Base-by-base conservation (phyloP, 2,329 filamentous ascomycete genomes). In the Venturia effusa region DNA sequence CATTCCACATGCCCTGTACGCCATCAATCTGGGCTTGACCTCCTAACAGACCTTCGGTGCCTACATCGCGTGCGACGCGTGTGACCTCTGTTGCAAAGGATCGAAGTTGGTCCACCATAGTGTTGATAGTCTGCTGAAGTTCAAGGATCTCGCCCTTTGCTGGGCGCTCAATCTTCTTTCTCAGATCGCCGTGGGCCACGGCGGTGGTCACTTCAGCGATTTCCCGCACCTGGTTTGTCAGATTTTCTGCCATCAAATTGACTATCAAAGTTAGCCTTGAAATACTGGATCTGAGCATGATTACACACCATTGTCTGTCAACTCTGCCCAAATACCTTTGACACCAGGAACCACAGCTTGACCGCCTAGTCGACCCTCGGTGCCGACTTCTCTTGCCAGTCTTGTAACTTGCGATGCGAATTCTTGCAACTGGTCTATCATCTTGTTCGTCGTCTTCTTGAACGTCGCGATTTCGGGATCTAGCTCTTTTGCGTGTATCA, bases 211-310 rank as follows among this genome's bases (percentile, higher is more conserved):
- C 94, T 72, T 93, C 91, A 67, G 93, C 94, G 70, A 99, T 99
- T 76, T 97, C 92, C 79, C 93, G 88, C 73, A 99, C 94, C 79
- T 99, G 93, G 5, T 94, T 96, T 2, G 93, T 97, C 70, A 99
- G 80, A 75, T 97, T 99, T 83, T 94, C 95, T 73, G 93, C 93
- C 93, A 99, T 97, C 69, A 92, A 89, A 77, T 99, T 99, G 77
- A 99, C 93, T 81, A 68, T 51, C 1, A 64, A 17, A 45, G 67
- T 76, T 68, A 77, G 72, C 61, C 8, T 10, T 27, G 45, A 13
- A 27, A 5, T 6, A 6, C 22, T 65, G 67, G 67, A 30, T 69
- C 66, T 27, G 22, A 51, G 67, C 32, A 41, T 67, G 59, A 61
- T 30, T 54, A 61, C 76, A 64, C 74, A 81, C 79, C 79, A 71